Base-by-base conservation (phyloP, 2,329 filamentous ascomycete species). In the Stachybotrys chartarum region DNA sequence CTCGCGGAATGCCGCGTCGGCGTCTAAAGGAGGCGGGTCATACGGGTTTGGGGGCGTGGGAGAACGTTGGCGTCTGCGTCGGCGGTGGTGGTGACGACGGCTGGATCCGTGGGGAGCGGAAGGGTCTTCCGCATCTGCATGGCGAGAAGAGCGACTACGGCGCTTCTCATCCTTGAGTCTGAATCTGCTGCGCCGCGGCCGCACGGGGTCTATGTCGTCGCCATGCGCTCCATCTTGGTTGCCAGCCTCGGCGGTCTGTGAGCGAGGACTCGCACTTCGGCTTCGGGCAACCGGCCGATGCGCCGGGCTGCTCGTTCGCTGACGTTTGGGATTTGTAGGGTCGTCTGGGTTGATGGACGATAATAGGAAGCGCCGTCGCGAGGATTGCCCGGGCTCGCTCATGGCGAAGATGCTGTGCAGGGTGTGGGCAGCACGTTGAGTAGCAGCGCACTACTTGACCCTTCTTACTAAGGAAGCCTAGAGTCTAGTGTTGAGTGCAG, bases 1-100 rank as follows among this genome's bases (percentile, higher is more conserved):
- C 70, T 96, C 90, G 32, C 90, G 86, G 70, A 99, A 99, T 1
- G 93, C 91, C 0, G 81, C 77, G 46, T 91, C 86, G 0, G 90
- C 80, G 61, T 88, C 83, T 16, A 89, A 75, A 0, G 75, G 69
- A 2, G 72, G 71, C 3, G 72, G 70, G 0, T 75, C 74, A 61
- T 76, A 70, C 0, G 78, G 78, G 57, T 82, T 76, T 0, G 72
- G 71, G 0, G 76, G 75, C 3, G 77, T 75, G 1, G 74, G 73
- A 2, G 77, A 77, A 57, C 72, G 74, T 17, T 70, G 68, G 53
- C 71, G 70, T 48, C 63, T 67, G 45, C 60, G 64, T 39, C 64
- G 67, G 24, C 67, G 66, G 51, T 68, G 70, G 51, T 60, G 60
- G 51, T 62, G 58, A 24, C 62, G 63, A 16, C 59, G 56, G 49